Evolutionary conservation across 495 filamentous ascomycete species (phyloP), one percentile per base, ranked within the genome.

Genomic region (Aspergillus conjunctus): DNA sequence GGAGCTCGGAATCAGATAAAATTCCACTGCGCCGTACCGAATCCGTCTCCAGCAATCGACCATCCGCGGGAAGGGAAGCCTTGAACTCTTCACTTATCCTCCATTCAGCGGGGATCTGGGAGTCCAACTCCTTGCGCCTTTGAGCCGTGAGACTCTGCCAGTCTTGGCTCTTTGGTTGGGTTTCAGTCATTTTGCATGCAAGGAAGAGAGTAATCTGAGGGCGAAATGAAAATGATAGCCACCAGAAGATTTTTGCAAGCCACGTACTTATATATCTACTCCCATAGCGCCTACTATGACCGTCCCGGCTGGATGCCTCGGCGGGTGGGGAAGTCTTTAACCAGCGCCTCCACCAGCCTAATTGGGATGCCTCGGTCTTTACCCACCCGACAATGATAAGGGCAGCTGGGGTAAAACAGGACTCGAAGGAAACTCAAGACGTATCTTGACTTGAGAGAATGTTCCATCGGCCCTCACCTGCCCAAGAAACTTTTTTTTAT

Each of bases 1-100:
- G 66, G 14, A 85, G 58, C 58, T 87, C 84, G 22, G 65, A 32
- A 0, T 67, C 59, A 0, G 69, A 66, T 3, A 72, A 54, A 22
- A 74, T 49, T 1, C 66, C 67, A 44, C 74, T 61, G 17, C 49
- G 58, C 34, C 66, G 62, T 1, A 67, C 64, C 2, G 66, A 37
- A 31, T 64, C 56, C 7, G 51, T 56, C 14, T 67, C 61, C 6
- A 71, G 11, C 11, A 70, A 46, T 10, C 51, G 58, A 30, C 39
- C 61, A 21, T 56, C 45, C 3, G 48, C 18, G 15, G 64, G 51
- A 21, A 61, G 45, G 14, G 60, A 41, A 0, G 54, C 56, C 0
- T 56, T 48, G 3, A 63, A 32, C 1, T 66, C 64, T 15, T 43
- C 48, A 30, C 53, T 61, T 10, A 73, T 52, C 2, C 17, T 54